These are phyloP conservation scores for Pseudogymnoascus sp. DNA, from an alignment of 2,329 filamentous ascomycete genomes.

Conservation along the genomic window DNA sequence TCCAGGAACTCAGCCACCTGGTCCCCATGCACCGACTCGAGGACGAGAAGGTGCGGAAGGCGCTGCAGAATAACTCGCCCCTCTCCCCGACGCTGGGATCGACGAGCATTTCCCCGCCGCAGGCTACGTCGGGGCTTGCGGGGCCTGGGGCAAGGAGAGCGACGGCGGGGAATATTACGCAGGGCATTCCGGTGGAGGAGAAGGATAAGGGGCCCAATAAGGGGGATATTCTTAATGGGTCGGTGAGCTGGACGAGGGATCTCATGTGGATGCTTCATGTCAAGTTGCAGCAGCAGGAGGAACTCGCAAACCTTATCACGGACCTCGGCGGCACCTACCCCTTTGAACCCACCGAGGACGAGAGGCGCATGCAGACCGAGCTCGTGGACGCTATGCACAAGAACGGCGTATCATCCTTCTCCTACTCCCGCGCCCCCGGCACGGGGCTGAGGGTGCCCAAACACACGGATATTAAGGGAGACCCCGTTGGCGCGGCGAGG, in stretches of 20 bases:
- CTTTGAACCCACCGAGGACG: conserved; percentile 81
- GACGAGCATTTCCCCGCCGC: conserved; percentile 55
- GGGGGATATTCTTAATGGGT: conserved; percentile 94
- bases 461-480: conserved; percentile 86
- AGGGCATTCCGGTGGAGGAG: conserved; percentile 86
- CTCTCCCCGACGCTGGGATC: conserved; percentile 76
- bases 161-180: conserved; percentile 75
- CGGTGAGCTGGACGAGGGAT: conserved; percentile 94
- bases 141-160: conserved; percentile 79
- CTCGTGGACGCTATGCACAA: conserved; percentile 79
- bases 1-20: conserved; percentile 90
- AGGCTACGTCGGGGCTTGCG: conserved; percentile 80
- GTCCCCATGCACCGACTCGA: conserved; percentile 89
- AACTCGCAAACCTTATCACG: conserved; percentile 69
- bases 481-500: conserved; percentile 51
- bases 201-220: conserved; percentile 99
- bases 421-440: conserved; percentile 77
- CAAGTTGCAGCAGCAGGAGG: conserved; percentile 83
- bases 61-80: conserved; percentile 86
- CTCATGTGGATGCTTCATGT: conserved; percentile 94
- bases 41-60: conserved; percentile 94
- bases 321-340: conserved; percentile 70
- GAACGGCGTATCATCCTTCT: conserved; percentile 63
- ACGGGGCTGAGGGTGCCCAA: conserved; percentile 85
- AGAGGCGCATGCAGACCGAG: conserved; percentile 92